Base-by-base conservation (phyloP, 345 rosid genomes). In the Acer campestre region DNA sequence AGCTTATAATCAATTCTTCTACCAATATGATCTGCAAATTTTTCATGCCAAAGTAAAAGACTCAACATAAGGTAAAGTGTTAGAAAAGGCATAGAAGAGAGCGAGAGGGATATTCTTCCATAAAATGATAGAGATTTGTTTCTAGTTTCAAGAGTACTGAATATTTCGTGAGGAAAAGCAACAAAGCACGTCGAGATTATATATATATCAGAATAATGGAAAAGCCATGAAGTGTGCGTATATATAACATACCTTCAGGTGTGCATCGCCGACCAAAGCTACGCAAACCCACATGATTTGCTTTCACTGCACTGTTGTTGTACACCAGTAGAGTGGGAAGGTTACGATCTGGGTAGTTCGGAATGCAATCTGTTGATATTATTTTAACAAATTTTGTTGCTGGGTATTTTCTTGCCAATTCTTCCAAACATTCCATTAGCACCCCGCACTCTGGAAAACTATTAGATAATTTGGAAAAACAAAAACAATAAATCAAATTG, bases 381-480 rank as follows among this genome's bases (percentile, higher is more conserved):
- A 96, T 96, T 85, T 94, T 96, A 46, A 96, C 98, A 79, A 96
- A 96, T 88, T 96, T 94, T 1, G 99, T 96, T 3, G 88, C 97
- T 27, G 98, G 95, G 79, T 96, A 94, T 88, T 85, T 91, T 38
- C 83, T 77, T 17, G 94, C 92, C 87, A 96, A 78, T 77, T 96
- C 97, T 42, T 96, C 98, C 81, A 96, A 66, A 82, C 98, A 94
- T 58, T 83, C 86, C 87, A 96, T 77, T 58, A 96, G 80, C 82
- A 94, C 67, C 20, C 92, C 90, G 75, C 99, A 96, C 86, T 91
- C 91, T 1, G 90, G 88, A 58, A 87, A 82, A 65, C 98, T 93
- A 83, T 61, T 61, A 74, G 16, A 76, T 14, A 42, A 74, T 29
- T 0, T 9, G 17, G 23, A 10, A 4, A 49, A 63, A 59, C 49